Evolutionary conservation across 2,329 filamentous ascomycete genomes (phyloP).

Genomic region (Fulvia fulva): DNA sequence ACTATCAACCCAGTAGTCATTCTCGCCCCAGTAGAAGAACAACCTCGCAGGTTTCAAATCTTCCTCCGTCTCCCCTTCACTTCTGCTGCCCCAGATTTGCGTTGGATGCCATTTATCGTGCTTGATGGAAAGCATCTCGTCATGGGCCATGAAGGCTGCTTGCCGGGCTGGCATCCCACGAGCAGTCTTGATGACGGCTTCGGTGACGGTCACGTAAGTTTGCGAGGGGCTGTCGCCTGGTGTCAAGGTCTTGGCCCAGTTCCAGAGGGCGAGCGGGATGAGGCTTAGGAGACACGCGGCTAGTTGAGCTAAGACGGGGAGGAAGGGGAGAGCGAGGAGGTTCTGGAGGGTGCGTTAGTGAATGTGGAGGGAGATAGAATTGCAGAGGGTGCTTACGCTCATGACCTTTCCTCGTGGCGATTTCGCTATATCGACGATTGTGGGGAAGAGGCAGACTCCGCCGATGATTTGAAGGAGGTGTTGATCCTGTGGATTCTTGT

Average conservation of each 20-base stretch:
- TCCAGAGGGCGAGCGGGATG: slow-evolving; percentile 33
- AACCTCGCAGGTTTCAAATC: slow-evolving; percentile 34
- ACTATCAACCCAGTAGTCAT: slow-evolving; percentile 61
- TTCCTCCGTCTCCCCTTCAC: not conserved
- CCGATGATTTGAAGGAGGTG: slow-evolving; percentile 21
- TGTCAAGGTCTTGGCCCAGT: slow-evolving; percentile 11
- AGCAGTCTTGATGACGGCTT: slow-evolving; percentile 47
- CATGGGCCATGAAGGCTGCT: slow-evolving; percentile 55
- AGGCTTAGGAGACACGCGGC: slow-evolving; percentile 41
- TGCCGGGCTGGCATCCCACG: slow-evolving; percentile 46
- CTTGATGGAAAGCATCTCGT: slow-evolving; percentile 56
- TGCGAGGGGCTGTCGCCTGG: slow-evolving; percentile 8
- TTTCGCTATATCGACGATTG: slow-evolving; percentile 44
- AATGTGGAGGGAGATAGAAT: not conserved
- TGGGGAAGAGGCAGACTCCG: slow-evolving; percentile 44
- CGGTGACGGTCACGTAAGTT: slow-evolving; percentile 46
- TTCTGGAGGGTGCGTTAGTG: not conserved
- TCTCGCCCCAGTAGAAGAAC: slow-evolving; percentile 56
- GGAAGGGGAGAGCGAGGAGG: slow-evolving; percentile 24
- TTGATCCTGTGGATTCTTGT: slow-evolving; percentile 8
- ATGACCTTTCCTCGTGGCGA: slow-evolving; percentile 42
- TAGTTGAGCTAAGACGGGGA: slow-evolving; percentile 43
- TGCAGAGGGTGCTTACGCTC: slow-evolving; percentile 31
- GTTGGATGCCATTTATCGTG: slow-evolving; percentile 57
- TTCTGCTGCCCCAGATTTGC: slow-evolving; percentile 54